These are phyloP conservation scores for Bretziella fagacearum DNA, from an alignment of 2,329 filamentous ascomycete genomes.

Conservation along the genomic window DNA sequence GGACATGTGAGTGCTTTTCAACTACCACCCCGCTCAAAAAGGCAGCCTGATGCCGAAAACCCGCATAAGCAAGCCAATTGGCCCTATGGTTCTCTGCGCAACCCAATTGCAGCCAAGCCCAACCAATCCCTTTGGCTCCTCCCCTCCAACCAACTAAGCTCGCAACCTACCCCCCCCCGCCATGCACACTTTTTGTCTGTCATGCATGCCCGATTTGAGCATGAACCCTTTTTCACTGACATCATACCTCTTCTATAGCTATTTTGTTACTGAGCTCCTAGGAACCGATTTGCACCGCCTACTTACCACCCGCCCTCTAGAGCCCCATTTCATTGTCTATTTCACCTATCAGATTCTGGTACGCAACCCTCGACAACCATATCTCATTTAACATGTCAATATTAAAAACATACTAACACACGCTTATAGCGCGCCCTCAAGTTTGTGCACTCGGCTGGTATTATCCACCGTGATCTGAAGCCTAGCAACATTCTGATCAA, in stretches of 20 bases:
- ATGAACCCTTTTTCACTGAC: constrained; percentile 8
- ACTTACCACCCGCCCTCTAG: constrained; percentile 82
- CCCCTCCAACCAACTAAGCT: background rate
- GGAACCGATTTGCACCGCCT: constrained; percentile 93
- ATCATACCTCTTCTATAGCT: constrained; percentile 39
- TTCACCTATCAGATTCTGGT: constrained; percentile 99
- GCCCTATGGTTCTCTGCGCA: too few relatives aligned
- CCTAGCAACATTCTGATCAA: constrained; percentile 98
- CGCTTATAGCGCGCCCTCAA: constrained; percentile 68
- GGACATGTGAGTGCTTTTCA: constrained; percentile 68
- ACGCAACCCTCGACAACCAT: constrained; percentile 23
- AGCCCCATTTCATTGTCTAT: constrained; percentile 99
- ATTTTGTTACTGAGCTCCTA: constrained; percentile 94
- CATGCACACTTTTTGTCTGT: too few relatives aligned
- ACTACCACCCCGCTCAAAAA: too few relatives aligned
- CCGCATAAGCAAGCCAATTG: too few relatives aligned
- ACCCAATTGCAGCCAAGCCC: background rate
- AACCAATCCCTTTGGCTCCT: background rate
- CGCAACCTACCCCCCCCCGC: too few relatives aligned
- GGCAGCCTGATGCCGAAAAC: too few relatives aligned
- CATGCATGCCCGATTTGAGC: background rate
- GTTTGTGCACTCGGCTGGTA: constrained; percentile 96
- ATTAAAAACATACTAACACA: background rate
- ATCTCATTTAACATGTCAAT: background rate
- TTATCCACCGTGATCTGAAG: constrained; percentile 94